phyloP scores from a whole-genome alignment of 1,284 basidiomycete species.

The Fomitiporia mediterranea region DNA sequence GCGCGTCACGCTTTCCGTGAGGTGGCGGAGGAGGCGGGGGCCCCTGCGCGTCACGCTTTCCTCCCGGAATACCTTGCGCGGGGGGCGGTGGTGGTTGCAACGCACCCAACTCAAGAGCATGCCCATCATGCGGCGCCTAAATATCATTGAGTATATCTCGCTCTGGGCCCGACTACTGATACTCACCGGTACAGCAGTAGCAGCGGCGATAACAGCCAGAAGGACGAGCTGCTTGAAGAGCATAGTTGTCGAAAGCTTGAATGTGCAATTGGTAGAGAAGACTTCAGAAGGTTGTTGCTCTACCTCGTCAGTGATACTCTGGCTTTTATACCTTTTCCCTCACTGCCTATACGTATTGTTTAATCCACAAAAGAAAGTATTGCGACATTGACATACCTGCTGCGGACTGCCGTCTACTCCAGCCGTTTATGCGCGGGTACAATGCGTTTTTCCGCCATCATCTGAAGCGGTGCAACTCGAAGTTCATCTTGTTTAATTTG shows the following conservation, averaged over 20 bases:
- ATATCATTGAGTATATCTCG: neutral
- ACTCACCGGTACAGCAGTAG: slow-evolving; percentile 2
- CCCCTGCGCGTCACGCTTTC: neutral
- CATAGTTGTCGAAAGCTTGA: neutral
- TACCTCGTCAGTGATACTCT: neutral
- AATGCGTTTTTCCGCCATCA: neutral
- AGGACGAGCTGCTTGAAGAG: slow-evolving; percentile 9
- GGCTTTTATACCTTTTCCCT: neutral
- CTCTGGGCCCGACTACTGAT: neutral
- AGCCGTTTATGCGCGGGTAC: neutral
- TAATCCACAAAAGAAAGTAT: neutral
- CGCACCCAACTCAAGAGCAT: neutral
- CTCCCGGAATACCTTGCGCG: neutral
- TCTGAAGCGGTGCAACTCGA: neutral
- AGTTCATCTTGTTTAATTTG: neutral
- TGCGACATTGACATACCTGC: neutral
- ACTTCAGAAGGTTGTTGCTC: neutral
- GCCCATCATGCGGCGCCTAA: neutral
- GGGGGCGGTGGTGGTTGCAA: neutral
- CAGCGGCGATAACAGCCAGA: slow-evolving; percentile 5
- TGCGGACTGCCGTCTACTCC: neutral
- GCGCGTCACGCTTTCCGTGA: slow-evolving; percentile 1
- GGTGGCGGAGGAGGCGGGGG: neutral
- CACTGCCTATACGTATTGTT: neutral
- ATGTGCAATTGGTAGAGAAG: neutral